phyloP scores from a whole-genome alignment of 148 eudicot genomes.

The Vaccinium myrtillus region DNA sequence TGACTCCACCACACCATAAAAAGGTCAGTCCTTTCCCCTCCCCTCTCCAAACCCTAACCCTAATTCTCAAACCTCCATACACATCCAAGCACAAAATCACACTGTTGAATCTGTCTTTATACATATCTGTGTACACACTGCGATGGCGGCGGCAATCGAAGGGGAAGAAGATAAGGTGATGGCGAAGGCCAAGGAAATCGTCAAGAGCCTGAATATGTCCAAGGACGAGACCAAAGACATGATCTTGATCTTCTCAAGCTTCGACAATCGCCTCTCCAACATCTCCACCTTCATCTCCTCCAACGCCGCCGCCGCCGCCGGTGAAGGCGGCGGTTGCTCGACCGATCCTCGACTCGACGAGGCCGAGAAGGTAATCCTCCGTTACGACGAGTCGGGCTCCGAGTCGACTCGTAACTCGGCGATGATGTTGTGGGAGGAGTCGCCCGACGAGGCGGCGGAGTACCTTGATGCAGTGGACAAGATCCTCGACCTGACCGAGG shows the following conservation, averaged over 20 bases:
- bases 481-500: conserved; percentile 44
- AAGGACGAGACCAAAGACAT: conserved; percentile 73
- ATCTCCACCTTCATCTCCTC: conserved; percentile 40
- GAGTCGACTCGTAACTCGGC: conserved; percentile 13
- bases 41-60: conserved; percentile 1
- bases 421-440: conserved; percentile 22
- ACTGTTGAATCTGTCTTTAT: neutral
- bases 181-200: conserved; percentile 87
- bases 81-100: neutral
- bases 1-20: neutral
- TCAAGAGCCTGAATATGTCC: conserved; percentile 58
- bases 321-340: neutral
- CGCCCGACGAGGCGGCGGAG: conserved; percentile 38
- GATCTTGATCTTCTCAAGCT: conserved; percentile 71
- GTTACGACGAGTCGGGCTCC: conserved; percentile 26
- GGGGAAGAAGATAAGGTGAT: conserved; percentile 71
- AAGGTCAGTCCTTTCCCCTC: neutral
- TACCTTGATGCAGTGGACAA: conserved; percentile 64
- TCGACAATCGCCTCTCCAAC: conserved; percentile 77
- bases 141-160: conserved; percentile 59
- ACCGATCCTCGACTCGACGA: conserved; percentile 35
- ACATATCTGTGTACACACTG: neutral
- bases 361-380: conserved; percentile 56
- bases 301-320: neutral
- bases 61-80: neutral